Evolutionary conservation across 2,329 filamentous ascomycete genomes (phyloP), one percentile per base, ranked within the genome.

Genomic region (Cordyceps farinosa): DNA sequence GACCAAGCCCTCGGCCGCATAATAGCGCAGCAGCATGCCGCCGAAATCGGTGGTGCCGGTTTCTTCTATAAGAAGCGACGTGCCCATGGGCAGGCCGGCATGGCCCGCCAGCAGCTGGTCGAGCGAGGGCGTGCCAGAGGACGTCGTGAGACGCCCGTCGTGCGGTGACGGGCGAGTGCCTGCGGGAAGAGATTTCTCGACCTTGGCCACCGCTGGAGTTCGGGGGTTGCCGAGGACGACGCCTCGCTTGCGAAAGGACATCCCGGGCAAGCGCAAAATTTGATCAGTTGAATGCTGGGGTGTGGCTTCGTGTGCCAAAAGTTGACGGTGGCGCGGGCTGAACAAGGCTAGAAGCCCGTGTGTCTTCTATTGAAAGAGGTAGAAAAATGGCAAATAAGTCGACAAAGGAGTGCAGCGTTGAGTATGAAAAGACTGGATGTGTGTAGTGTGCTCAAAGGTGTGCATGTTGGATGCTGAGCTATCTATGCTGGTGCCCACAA

Each of bases 31-130:
- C 64, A 98, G 78, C 32, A 91, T 86, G 2, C 93, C 91, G 0
- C 91, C 88, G 78, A 96, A 99, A 74, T 99, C 95, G 0, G 95
- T 99, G 1, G 94, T 97, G 0, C 94, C 94, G 63, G 87, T 89
- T 71, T 99, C 95, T 72, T 94, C 91, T 38, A 97, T 79, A 5
- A 99, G 77, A 1, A 98, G 72, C 0, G 88, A 90, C 22, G 86
- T 91, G 0, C 95, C 95, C 7, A 98, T 81, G 0, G 91, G 87
- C 5, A 98, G 80, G 0, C 95, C 95, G 5, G 88, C 85, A 77
- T 98, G 94, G 0, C 94, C 92, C 47, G 92, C 92, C 1, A 99
- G 81, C 22, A 97, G 81, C 64, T 86, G 86, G 71, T 99, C 95
- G 47, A 99, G 80, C 22, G 92, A 96, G 3, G 87, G 83, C 0